A percentile compares a stretch with the other conserved stretches of the same genome.
These are phyloP conservation scores for Dalbergia cochinchinensis DNA, from an alignment of 306 rosid species.

Conservation along the genomic window DNA sequence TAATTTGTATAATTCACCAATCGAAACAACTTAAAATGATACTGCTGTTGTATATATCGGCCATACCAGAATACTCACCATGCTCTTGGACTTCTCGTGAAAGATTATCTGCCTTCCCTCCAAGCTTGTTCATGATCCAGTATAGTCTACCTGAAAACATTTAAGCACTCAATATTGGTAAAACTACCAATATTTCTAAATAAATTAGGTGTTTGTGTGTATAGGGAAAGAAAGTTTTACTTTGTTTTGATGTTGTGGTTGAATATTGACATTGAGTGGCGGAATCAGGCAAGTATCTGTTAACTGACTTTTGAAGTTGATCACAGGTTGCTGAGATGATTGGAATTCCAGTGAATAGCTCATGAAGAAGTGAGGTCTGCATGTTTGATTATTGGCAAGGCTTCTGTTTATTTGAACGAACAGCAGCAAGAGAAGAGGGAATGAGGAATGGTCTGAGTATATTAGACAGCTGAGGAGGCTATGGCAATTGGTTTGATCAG, in stretches of 20 bases:
- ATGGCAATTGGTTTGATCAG: slow-evolving; percentile 33
- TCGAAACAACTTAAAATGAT: not conserved
- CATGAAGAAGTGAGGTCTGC: slow-evolving; percentile 55
- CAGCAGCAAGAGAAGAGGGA: not conserved
- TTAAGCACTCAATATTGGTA: not conserved
- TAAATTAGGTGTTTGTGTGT: not conserved
- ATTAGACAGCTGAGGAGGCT: not conserved
- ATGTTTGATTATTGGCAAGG: slow-evolving; percentile 38
- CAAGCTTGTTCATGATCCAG: not conserved
- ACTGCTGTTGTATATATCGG: not conserved
- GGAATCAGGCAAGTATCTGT: slow-evolving; percentile 44
- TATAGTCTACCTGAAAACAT: slow-evolving; percentile 33
- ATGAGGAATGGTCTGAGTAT: slow-evolving; percentile 2
- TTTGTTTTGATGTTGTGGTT: slow-evolving; percentile 33
- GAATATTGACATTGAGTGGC: slow-evolving; percentile 17
- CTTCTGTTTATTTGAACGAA: slow-evolving; percentile 10
- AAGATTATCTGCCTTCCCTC: slow-evolving; percentile 20
- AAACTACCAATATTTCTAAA: not conserved
- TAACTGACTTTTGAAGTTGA: slow-evolving; percentile 40
- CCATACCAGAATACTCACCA: slow-evolving; percentile 20
- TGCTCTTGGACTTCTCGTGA: slow-evolving; percentile 33
- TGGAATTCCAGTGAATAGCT: slow-evolving; percentile 51
- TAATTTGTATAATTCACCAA: not conserved
- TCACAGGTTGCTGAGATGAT: slow-evolving; percentile 37
- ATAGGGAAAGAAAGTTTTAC: slow-evolving; percentile 15